Evolutionary conservation across 306 rosid species (phyloP), one percentile per base, ranked within the genome.

Genomic region (Cucurbita moschata): DNA sequence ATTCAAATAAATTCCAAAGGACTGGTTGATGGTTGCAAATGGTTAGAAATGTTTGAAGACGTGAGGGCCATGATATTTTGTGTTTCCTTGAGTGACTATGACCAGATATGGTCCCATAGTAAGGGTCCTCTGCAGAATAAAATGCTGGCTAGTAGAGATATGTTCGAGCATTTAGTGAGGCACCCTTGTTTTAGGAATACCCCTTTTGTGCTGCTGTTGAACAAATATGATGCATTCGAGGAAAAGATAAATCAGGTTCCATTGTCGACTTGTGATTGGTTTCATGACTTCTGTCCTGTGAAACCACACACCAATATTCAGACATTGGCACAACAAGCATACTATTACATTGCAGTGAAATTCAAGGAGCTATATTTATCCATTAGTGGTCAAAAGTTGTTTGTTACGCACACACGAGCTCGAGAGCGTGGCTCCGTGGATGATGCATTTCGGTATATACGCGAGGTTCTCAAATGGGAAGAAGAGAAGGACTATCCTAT

Each of bases 21-120:
- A 68, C 82, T 88, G 74, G 86, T 66, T 55, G 96, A 91, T 26
- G 93, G 93, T 77, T 87, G 93, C 84, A 91, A 91, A 82, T 91
- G 97, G 97, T 77, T 91, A 74, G 87, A 85, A 82, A 91, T 91
- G 97, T 91, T 91, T 52, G 97, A 89, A 86, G 97, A 89, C 67
- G 91, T 86, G 81, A 85, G 91, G 81, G 82, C 84, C 49, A 86
- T 89, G 76, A 71, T 91, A 75, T 89, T 91, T 78, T 91, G 97
- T 78, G 96, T 86, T 73, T 81, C 96, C 47, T 79, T 91, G 82
- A 87, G 90, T 77, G 97, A 91, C 80, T 91, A 86, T 11, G 91
- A 87, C 76, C 97, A 89, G 76, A 47, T 85, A 85, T 89, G 88
- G 90, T 79, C 79, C 26, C 75, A 77, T 30, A 77, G 84, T 76